Percentiles rank a stretch among this genome's conserved stretches.
Conservation (phyloP, 176 grass and related monocot genomes). For the Triticum dicoccoides region DNA sequence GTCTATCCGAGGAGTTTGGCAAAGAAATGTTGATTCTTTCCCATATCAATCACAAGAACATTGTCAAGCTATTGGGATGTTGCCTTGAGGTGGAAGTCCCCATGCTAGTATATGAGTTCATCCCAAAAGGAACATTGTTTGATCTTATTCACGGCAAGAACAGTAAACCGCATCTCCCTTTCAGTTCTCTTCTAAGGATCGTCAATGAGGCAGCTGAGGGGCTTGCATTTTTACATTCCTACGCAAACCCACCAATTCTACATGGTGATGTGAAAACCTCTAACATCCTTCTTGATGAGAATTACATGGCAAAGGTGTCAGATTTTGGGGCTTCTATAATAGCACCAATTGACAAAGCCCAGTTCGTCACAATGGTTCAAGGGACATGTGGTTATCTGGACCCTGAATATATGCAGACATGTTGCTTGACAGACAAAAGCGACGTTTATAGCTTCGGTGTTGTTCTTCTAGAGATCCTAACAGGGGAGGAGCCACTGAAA, state of each 20-base stretch:
- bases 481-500: background rate
- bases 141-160: constrained; percentile 20
- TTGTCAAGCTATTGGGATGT: constrained; percentile 20
- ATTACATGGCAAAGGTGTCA: constrained; percentile 20
- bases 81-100: constrained; percentile 19
- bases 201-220: constrained; percentile 16
- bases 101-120: constrained; percentile 2
- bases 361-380: constrained; percentile 19
- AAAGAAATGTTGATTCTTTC: constrained; percentile 24
- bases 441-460: constrained; percentile 21
- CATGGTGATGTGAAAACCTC: constrained; percentile 25
- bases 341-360: constrained; percentile 7
- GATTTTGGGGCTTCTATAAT: constrained; percentile 17
- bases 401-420: constrained; percentile 20
- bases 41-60: constrained; percentile 12
- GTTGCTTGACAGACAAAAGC: constrained; percentile 7
- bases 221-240: constrained; percentile 28
- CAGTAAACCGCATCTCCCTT: background rate
- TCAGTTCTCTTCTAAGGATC: constrained; percentile 13
- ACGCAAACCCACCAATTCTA: constrained; percentile 22
- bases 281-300: constrained; percentile 27
- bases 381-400: constrained; percentile 17
- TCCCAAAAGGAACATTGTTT: constrained; percentile 1
- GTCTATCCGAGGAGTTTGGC: background rate
- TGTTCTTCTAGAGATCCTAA: background rate